Base-by-base conservation (phyloP, 805 yeast species). In the Starmerella roubikii region DNA sequence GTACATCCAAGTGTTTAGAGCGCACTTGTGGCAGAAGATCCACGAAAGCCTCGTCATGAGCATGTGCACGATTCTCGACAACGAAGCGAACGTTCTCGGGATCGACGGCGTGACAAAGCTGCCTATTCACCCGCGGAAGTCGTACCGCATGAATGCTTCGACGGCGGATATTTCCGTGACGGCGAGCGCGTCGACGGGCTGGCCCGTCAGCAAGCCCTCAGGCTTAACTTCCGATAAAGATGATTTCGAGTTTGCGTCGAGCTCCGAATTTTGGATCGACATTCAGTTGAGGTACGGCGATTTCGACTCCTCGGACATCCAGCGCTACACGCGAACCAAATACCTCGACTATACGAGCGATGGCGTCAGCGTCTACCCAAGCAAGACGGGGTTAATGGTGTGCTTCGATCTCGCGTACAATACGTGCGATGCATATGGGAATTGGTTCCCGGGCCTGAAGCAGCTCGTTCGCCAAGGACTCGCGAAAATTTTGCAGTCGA, bases 21-120 rank as follows among this genome's bases (percentile, higher is more conserved):
- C 98, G 0, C 99, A 91, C 65, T 70, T 91, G 53, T 91, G 99
- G 99, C 99, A 91, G 57, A 91, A 93, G 59, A 91, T 91, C 39
- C 99, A 91, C 57, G 99, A 91, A 60, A 78, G 93, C 59, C 67
- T 91, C 35, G 95, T 91, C 3, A 82, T 83, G 55, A 98, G 91
- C 64, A 52, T 91, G 23, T 85, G 95, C 52, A 96, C 86, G 54
- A 88, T 85, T 15, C 62, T 91, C 18, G 98, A 91, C 57, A 76
- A 76, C 36, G 94, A 91, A 56, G 62, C 84, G 55, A 91, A 83
- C 51, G 76, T 76, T 2, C 59, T 91, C 24, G 86, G 78, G 48
- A 77, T 88, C 42, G 95, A 82, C 48, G 67, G 72, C 36, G 95
- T 91, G 5, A 83, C 80, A 41, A 91, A 91, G 56, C 84, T 83